These are phyloP conservation scores for Aristolochia contorta DNA, from an alignment of 164 flowering plant species.

Conservation along the genomic window DNA sequence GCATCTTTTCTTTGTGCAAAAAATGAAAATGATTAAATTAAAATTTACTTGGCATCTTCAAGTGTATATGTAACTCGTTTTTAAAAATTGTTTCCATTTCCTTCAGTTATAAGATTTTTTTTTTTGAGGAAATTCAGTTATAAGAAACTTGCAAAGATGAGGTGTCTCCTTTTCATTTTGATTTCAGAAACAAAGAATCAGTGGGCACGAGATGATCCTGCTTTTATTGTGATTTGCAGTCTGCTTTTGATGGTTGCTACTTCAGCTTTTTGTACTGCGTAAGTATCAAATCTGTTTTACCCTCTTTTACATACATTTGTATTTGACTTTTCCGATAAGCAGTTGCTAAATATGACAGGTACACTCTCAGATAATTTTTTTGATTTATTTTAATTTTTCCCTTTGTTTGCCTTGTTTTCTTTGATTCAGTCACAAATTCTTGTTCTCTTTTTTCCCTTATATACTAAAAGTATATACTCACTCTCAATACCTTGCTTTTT, in stretches of 20 bases:
- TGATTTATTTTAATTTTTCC: not conserved
- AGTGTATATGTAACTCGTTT: not conserved
- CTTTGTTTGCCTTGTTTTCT: not conserved
- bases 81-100: not conserved
- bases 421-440: not conserved
- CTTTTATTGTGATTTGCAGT: constrained; percentile 91
- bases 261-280: constrained; percentile 93
- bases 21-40: too few species aligned
- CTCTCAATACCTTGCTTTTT: not conserved
- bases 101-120: not conserved
- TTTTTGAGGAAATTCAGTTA: too few species aligned
- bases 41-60: constrained; percentile 1
- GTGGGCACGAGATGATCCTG: constrained; percentile 99
- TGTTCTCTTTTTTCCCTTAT: not conserved
- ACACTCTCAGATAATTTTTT: not conserved
- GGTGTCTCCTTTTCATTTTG: constrained; percentile 9
- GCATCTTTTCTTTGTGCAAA: too few species aligned
- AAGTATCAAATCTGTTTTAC: constrained; percentile 22
- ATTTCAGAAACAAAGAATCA: constrained; percentile 96
- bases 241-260: constrained; percentile 78
- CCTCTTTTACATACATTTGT: not conserved
- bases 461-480: not conserved
- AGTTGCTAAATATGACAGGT: not conserved
- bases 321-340: not conserved
- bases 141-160: not conserved